Conservation (phyloP, 352 stramenopile species). For the Phytophthora tentaculata region DNA sequence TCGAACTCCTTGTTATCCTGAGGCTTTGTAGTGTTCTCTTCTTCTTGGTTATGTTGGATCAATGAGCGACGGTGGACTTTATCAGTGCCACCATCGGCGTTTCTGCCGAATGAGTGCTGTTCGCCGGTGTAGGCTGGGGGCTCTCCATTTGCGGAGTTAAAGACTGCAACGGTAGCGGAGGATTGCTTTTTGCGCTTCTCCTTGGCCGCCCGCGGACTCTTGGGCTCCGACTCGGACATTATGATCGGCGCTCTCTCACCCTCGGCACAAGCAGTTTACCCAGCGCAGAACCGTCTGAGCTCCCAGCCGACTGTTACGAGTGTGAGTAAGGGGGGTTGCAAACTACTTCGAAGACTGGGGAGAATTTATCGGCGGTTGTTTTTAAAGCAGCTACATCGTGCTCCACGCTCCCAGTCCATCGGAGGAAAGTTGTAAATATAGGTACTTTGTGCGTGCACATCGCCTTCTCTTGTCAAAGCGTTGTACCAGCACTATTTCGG, state of each 20-base stretch:
- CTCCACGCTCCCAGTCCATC: too few relatives aligned
- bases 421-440: too few relatives aligned
- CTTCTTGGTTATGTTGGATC: conserved; percentile 17
- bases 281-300: conserved; percentile 1
- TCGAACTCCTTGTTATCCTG: conserved; percentile 34
- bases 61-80: conserved; percentile 33
- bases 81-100: conserved; percentile 9
- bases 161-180: conserved; percentile 38
- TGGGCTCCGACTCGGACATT: conserved; percentile 37
- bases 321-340: conserved; percentile 4
- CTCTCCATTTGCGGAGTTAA: conserved; percentile 34
- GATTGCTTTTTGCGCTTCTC: conserved; percentile 49
- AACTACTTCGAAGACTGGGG: too few relatives aligned
- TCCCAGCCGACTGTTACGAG: conserved; percentile 27
- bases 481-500: too few relatives aligned
- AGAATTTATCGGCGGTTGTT: too few relatives aligned
- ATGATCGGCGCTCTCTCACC: conserved; percentile 2
- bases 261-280: conserved; percentile 7
- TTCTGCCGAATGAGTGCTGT: conserved; percentile 34
- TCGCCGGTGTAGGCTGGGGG: conserved; percentile 23
- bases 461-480: too few relatives aligned
- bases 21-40: conserved; percentile 22
- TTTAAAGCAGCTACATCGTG: too few relatives aligned
- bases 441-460: too few relatives aligned
- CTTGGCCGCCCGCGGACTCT: conserved; percentile 29